These are phyloP conservation scores for Rhizodiscina lignyota DNA, from an alignment of 495 filamentous ascomycete genomes.

Conservation along the genomic window DNA sequence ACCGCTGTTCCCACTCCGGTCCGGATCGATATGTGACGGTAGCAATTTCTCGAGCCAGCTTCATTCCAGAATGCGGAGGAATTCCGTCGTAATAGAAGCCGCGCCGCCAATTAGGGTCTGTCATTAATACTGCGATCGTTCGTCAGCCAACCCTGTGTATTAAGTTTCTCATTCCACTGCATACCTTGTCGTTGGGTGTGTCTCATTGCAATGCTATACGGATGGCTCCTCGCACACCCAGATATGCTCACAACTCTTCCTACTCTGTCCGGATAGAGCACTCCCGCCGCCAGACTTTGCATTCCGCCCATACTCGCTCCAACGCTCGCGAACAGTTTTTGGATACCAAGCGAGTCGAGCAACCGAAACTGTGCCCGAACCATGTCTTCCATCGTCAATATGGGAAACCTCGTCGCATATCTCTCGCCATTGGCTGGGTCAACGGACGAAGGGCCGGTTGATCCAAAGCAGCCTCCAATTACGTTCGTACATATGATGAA, in stretches of 20 bases:
- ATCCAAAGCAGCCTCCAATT: constrained; percentile 90
- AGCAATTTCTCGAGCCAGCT: constrained; percentile 91
- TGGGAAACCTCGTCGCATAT: constrained; percentile 93
- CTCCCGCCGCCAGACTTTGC: constrained; percentile 87
- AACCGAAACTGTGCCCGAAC: constrained; percentile 88
- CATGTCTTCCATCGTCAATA: constrained; percentile 95
- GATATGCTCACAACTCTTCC: constrained; percentile 75
- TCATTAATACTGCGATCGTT: constrained; percentile 58
- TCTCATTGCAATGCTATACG: constrained; percentile 98
- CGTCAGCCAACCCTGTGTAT: constrained; percentile 3
- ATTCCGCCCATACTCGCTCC: constrained; percentile 97
- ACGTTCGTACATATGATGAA: constrained; percentile 95
- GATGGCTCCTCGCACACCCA: constrained; percentile 88
- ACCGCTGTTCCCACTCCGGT: constrained; percentile 94
- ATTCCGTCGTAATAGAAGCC: constrained; percentile 86
- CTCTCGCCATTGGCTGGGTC: constrained; percentile 77
- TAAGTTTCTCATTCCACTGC: not conserved
- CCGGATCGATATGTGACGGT: constrained; percentile 95
- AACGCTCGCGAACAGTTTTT: constrained; percentile 78
- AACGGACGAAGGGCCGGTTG: constrained; percentile 73
- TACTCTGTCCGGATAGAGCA: constrained; percentile 67
- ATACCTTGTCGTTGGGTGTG: constrained; percentile 76
- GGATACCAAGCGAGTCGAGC: constrained; percentile 61
- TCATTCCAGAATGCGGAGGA: constrained; percentile 92
- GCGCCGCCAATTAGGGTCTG: constrained; percentile 94